Base-by-base conservation (phyloP, 1,284 basidiomycete species). In the Ustilago trichophora region DNA sequence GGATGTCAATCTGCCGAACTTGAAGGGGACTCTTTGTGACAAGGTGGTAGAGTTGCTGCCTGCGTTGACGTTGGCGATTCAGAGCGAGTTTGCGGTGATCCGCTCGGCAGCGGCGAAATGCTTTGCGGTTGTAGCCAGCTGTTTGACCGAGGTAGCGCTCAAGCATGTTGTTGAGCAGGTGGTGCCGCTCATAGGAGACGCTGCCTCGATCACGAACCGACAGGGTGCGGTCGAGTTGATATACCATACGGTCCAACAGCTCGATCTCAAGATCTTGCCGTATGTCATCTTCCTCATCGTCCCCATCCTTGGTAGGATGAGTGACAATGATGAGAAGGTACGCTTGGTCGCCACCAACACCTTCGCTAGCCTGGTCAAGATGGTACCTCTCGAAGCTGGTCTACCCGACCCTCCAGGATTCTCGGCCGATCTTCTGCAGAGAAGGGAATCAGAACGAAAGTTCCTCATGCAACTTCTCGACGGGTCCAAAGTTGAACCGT, bases 201-300 rank as follows among this genome's bases (percentile, higher is more conserved):
- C 91, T 1, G 82, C 89, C 25, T 85, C 87, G n/a, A 83, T 92
- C 33, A 83, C 87, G 18, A 90, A 94, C 64, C 86, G 96, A 36
- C 93, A 96, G 82, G 96, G 96, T 15, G 88, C 91, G 0, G 89
- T 91, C 6, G 96, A 98, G 82, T 84, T 72, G 16, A 41, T 97
- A 34, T 92, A 92, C 80, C 91, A 94, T 78, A 89, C 98, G 58
- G 91, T 98, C 37, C 90, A 93, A 75, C 87, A 87, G 60, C 87
- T 98, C 40, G 94, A 98, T 75, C 88, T 97, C 83, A 95, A 95
- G 82, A 90, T 94, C 15, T 84, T 99, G 41, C 95, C 96, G 6
- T 99, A 98, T 80, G 91, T 98, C 19, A 91, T 98, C 68, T 98
- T 99, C 84, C 86, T 98, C 82, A 88, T 99, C 43, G 94, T 98